phyloP scores from a whole-genome alignment of 2,329 filamentous ascomycete genomes.

The Penicillium carneum region DNA sequence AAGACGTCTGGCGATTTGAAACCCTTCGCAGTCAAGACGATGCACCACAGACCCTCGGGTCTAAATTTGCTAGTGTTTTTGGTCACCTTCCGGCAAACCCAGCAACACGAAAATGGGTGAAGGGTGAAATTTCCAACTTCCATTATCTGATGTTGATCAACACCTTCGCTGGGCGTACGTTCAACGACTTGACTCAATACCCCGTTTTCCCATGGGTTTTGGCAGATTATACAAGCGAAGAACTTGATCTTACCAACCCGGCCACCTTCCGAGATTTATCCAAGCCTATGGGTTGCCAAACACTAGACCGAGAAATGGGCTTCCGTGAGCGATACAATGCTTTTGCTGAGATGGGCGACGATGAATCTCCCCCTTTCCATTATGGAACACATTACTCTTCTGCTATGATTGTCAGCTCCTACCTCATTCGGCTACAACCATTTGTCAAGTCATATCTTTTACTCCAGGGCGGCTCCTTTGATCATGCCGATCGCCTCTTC shows the following conservation, averaged over 20 bases:
- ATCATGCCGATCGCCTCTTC: conserved; percentile 93
- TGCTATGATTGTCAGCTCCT: conserved; percentile 97
- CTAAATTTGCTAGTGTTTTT: conserved; percentile 91
- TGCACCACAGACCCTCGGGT: conserved; percentile 73
- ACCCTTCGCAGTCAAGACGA: conserved; percentile 74
- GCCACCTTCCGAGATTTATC: conserved; percentile 87
- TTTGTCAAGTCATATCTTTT: conserved; percentile 96
- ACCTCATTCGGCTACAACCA: conserved; percentile 90
- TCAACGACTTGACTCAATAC: conserved; percentile 97
- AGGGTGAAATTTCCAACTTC: conserved; percentile 96
- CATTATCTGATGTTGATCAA: conserved; percentile 99
- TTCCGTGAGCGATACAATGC: conserved; percentile 85
- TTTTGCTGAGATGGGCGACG: conserved; percentile 87
- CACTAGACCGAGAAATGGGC: conserved; percentile 73
- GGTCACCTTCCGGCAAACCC: conserved; percentile 81
- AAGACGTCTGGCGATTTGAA: conserved; percentile 91
- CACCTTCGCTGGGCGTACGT: conserved; percentile 93
- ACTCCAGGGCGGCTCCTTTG: conserved; percentile 92
- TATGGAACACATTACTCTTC: conserved; percentile 99
- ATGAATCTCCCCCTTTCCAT: conserved; percentile 79
- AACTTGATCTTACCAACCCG: conserved; percentile 84
- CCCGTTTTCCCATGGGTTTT: conserved; percentile 97
- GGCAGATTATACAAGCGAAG: conserved; percentile 92
- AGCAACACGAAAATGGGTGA: conserved; percentile 86
- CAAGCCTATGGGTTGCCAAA: conserved; percentile 96